These are phyloP conservation scores for Colletotrichum incanum DNA, from an alignment of 2,329 filamentous ascomycete genomes.

Conservation along the genomic window DNA sequence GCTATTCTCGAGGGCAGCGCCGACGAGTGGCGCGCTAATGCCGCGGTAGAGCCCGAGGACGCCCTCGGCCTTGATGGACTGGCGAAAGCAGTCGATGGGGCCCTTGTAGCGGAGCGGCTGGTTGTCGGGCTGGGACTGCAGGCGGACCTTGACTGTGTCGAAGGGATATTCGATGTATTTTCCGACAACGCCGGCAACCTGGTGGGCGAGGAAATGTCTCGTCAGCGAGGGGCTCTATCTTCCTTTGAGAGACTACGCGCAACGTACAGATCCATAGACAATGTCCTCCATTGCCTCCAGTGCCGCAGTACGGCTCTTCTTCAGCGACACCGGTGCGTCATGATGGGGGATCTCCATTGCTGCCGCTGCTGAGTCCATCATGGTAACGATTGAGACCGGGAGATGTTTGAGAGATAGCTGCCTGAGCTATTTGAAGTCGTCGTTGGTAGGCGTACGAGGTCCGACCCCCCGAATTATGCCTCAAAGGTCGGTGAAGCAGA, in stretches of 20 bases:
- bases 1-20: slow-evolving; percentile 93
- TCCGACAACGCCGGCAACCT: slow-evolving; percentile 88
- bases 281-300: slow-evolving; percentile 88
- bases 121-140: slow-evolving; percentile 94
- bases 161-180: slow-evolving; percentile 99
- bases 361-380: slow-evolving; percentile 40
- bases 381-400: not conserved
- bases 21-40: slow-evolving; percentile 90
- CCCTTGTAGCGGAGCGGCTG: slow-evolving; percentile 87
- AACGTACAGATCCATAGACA: slow-evolving; percentile 85
- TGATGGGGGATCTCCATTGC: slow-evolving; percentile 43
- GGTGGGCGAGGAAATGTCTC: slow-evolving; percentile 22
- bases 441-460: slow-evolving; percentile 5
- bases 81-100: slow-evolving; percentile 92
- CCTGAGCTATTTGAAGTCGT: slow-evolving; percentile 20
- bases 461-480: not conserved
- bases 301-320: slow-evolving; percentile 54
- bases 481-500: slow-evolving; percentile 28
- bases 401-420: not conserved
- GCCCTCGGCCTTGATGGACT: slow-evolving; percentile 87
- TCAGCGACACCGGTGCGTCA: slow-evolving; percentile 38
- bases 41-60: slow-evolving; percentile 88
- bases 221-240: slow-evolving; percentile 1
- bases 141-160: slow-evolving; percentile 96
- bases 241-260: not conserved